phyloP scores from a whole-genome alignment of 352 stramenopile genomes.

The Globisporangium iwayamae region DNA sequence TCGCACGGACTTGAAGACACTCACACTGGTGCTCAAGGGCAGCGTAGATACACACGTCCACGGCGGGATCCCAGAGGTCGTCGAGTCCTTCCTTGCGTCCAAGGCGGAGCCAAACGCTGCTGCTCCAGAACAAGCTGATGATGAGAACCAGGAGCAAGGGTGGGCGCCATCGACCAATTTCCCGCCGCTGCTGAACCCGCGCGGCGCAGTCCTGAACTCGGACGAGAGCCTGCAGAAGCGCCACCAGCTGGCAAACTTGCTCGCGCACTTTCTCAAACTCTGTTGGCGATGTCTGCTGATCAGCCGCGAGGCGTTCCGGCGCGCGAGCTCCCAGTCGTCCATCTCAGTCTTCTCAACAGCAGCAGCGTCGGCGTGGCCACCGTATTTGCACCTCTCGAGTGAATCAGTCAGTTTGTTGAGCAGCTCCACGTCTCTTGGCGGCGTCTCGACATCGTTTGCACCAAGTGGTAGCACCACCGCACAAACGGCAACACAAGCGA shows the following conservation, averaged over 20 bases:
- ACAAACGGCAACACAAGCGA: neutral
- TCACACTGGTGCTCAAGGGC: conserved; percentile 77
- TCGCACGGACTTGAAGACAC: conserved; percentile 60
- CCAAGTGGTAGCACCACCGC: neutral
- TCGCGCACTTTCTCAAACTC: conserved; percentile 55
- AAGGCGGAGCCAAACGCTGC: too few relatives aligned
- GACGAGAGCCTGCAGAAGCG: conserved; percentile 30
- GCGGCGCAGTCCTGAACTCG: conserved; percentile 31
- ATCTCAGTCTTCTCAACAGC: neutral
- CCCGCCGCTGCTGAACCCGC: conserved; percentile 26
- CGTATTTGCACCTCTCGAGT: neutral
- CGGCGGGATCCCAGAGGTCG: conserved; percentile 65
- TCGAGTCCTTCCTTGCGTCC: conserved; percentile 55
- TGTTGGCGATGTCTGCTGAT: conserved; percentile 59
- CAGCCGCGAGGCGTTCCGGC: conserved; percentile 55
- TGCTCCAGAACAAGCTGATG: neutral
- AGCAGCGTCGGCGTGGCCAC: neutral
- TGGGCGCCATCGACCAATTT: neutral
- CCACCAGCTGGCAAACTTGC: conserved; percentile 45
- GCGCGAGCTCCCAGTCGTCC: conserved; percentile 15
- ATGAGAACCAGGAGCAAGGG: neutral
- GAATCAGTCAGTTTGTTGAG: conserved; percentile 4
- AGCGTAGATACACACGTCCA: conserved; percentile 81
- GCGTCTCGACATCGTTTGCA: neutral
- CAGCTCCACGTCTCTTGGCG: neutral